Percentiles rank a stretch among this genome's conserved stretches.
Conservation (phyloP, 202 grass and related monocot genomes). For the Cymbopogon flexuosus region DNA sequence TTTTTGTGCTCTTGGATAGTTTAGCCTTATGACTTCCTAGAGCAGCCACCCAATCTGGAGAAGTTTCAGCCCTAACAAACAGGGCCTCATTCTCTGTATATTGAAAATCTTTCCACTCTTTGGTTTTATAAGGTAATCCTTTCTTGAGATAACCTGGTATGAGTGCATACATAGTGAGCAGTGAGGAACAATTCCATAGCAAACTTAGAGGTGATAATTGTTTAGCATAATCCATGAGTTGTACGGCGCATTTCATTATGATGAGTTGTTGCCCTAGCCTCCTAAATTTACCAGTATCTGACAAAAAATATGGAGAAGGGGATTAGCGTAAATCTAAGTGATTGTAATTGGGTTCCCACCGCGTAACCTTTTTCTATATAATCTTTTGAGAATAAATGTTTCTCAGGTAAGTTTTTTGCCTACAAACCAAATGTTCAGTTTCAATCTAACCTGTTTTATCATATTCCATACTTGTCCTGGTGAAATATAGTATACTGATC, state of each 20-base stretch:
- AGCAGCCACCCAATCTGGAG: background rate
- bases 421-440: conserved; percentile 1
- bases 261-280: background rate
- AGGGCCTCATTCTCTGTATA: background rate
- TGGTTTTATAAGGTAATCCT: background rate
- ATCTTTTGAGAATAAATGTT: background rate
- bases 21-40: too few species aligned
- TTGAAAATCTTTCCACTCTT: background rate
- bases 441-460: background rate
- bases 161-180: background rate
- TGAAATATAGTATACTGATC: background rate
- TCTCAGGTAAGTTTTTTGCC: background rate
- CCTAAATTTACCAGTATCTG: background rate
- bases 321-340: background rate
- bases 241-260: background rate
- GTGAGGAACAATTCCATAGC: background rate
- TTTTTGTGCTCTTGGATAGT: too few species aligned
- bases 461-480: background rate
- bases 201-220: background rate
- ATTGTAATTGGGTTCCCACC: background rate
- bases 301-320: background rate
- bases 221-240: background rate
- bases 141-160: background rate
- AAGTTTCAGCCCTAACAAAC: background rate
- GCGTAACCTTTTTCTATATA: background rate